Conservation (phyloP, 495 filamentous ascomycete genomes). For the Talaromyces borbonicus region DNA sequence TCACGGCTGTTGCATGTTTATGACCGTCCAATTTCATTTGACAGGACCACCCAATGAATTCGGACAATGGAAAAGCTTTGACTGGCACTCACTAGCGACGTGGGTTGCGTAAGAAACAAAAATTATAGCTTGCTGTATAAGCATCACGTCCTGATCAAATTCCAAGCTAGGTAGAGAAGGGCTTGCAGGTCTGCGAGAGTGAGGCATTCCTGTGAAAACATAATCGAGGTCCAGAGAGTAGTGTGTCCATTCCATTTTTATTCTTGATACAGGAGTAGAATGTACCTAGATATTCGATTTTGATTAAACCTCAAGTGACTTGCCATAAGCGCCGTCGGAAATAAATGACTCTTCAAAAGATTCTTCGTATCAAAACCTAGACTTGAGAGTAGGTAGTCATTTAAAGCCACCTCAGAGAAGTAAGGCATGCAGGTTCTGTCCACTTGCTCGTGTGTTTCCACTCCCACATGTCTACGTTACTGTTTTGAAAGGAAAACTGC, state of each 20-base stretch:
- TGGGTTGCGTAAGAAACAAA: background rate
- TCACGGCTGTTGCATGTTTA: background rate
- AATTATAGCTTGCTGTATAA: background rate
- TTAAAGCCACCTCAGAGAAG: background rate
- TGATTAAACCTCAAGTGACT: background rate
- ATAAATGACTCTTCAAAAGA: background rate
- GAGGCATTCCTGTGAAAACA: background rate
- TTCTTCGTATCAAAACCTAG: background rate
- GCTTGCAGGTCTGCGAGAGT: background rate
- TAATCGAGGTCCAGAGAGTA: background rate
- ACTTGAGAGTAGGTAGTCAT: background rate
- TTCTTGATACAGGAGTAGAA: background rate
- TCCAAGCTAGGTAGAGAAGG: background rate
- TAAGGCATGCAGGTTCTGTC: background rate
- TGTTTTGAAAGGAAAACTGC: background rate
- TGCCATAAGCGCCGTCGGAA: background rate
- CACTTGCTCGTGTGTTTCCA: background rate
- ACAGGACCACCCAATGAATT: background rate
- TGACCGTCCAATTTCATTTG: background rate
- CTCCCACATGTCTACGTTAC: background rate
- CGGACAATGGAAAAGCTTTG: background rate
- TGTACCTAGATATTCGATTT: background rate
- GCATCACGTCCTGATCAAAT: background rate
- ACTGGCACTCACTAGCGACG: background rate
- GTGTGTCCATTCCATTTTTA: background rate